phyloP scores from a whole-genome alignment of 2,329 filamentous ascomycete species.

The Colletotrichum phormii region DNA sequence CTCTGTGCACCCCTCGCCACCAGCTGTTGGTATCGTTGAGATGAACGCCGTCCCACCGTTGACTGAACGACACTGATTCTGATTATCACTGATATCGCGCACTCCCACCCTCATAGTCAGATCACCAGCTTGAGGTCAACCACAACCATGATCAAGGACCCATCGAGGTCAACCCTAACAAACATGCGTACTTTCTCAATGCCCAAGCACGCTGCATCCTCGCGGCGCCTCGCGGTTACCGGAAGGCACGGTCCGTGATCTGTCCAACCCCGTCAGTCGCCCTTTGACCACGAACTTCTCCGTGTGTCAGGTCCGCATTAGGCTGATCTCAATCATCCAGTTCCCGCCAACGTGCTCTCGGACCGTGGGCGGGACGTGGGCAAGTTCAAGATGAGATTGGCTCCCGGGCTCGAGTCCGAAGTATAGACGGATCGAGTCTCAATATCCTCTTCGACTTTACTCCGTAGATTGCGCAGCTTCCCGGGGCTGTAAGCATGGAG shows the following conservation, averaged over 20 bases:
- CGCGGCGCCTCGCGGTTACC: background rate
- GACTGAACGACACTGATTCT: background rate
- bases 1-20: background rate
- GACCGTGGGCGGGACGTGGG: background rate
- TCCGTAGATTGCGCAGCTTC: background rate
- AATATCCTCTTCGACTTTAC: background rate
- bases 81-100: background rate
- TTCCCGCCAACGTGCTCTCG: background rate
- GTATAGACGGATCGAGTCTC: background rate
- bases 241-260: constrained; percentile 7
- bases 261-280: background rate
- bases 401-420: background rate
- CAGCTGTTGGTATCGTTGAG: background rate
- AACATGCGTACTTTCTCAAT: no score
- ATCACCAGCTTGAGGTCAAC: background rate
- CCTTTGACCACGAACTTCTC: background rate
- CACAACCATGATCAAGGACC: background rate
- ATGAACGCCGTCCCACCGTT: background rate
- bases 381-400: background rate
- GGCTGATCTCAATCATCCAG: background rate
- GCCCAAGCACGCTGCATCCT: background rate
- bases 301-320: background rate
- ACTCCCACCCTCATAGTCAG: background rate
- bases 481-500: background rate
- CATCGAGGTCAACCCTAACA: background rate